These are phyloP conservation scores for Chiua virens DNA, from an alignment of 768 basidiomycete species.

Conservation along the genomic window DNA sequence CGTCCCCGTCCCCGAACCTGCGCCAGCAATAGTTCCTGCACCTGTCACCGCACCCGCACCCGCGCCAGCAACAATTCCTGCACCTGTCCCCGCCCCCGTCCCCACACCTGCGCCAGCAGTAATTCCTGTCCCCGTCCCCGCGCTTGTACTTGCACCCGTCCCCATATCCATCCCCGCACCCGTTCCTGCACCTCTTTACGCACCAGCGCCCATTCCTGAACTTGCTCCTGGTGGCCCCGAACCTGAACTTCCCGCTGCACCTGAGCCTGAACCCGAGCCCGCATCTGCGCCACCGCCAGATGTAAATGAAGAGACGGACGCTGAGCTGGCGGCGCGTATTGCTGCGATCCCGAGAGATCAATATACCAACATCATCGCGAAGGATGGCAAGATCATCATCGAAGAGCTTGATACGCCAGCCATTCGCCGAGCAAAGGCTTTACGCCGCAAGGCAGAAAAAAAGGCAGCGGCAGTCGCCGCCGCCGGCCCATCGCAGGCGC, in stretches of 20 bases:
- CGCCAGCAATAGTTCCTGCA: no score
- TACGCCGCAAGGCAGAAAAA: conserved; percentile 44
- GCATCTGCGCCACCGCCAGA: neutral
- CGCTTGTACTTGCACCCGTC: no score
- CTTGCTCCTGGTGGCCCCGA: no score
- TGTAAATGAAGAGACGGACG: conserved; percentile 6
- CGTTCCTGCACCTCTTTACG: no score
- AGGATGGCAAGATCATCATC: conserved; percentile 58
- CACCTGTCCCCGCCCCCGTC: no score
- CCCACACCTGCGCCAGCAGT: no score
- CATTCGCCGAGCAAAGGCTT: conserved; percentile 58
- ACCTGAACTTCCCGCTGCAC: neutral
- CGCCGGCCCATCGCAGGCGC: neutral
- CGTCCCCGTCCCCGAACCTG: no score
- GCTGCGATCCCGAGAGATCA: conserved; percentile 28
- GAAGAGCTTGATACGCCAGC: conserved; percentile 74
- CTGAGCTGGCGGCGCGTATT: conserved; percentile 27
- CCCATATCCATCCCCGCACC: no score
- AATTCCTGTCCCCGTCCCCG: no score
- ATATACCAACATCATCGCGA: conserved; percentile 30
- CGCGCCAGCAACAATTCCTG: no score
- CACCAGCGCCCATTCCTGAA: no score
- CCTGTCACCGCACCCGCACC: no score
- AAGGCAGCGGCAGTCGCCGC: conserved; percentile 27
- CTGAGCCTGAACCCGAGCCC: neutral